Conservation (phyloP, 495 filamentous ascomycete species). For the Penicillium dipodomyicola region DNA sequence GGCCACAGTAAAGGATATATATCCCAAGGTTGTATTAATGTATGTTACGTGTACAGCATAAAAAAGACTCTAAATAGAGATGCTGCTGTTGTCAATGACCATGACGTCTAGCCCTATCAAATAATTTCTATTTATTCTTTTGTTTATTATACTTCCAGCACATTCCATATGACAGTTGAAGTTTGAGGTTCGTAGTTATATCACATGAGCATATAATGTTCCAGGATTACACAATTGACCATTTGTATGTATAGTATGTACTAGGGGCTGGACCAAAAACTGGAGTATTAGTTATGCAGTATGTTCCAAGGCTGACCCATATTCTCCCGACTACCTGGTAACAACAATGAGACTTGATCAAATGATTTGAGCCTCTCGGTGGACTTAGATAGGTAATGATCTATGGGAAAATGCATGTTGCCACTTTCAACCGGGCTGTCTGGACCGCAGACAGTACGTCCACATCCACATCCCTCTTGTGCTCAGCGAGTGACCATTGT, state of each 20-base stretch:
- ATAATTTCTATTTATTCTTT: not conserved
- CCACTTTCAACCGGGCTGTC: conserved; percentile 1
- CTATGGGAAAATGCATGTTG: conserved; percentile 3
- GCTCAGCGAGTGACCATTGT: conserved; percentile 11
- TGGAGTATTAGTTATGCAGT: not conserved
- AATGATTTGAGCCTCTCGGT: conserved; percentile 1
- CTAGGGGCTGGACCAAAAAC: not conserved
- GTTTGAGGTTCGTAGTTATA: not conserved
- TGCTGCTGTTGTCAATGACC: not conserved
- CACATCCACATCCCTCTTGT: not conserved
- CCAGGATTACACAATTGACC: not conserved
- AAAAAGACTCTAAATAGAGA: not conserved
- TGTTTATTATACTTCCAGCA: not conserved
- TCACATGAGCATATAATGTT: not conserved
- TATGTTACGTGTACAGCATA: not conserved
- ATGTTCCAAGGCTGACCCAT: not conserved
- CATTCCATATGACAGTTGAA: not conserved
- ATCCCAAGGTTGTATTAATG: too few relatives aligned
- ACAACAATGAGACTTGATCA: not conserved
- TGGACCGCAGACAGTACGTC: not conserved
- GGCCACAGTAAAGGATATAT: not conserved
- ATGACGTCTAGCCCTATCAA: not conserved
- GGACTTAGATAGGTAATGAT: not conserved
- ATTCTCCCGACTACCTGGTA: not conserved
- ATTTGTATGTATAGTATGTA: not conserved